Evolutionary conservation across 768 basidiomycete genomes (phyloP).

Genomic region (Holtermannia corniformis): DNA sequence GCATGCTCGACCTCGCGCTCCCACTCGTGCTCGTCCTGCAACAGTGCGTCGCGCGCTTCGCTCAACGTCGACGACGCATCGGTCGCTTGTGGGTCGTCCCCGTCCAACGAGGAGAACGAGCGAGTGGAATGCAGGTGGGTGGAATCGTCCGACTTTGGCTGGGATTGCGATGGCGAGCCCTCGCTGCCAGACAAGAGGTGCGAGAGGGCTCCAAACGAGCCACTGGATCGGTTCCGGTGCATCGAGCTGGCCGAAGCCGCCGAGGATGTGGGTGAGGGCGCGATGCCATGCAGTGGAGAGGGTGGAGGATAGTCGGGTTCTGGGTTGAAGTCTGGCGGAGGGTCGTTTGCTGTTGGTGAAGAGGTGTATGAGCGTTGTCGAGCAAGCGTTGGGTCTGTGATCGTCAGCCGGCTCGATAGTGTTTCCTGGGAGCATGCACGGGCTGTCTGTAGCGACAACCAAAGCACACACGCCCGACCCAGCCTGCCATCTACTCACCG

Average conservation of each 20-base stretch:
- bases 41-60: background rate
- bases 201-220: too few relatives aligned
- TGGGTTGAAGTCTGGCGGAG: background rate
- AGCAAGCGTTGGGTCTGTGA: too few relatives aligned
- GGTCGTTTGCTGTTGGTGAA: too few relatives aligned
- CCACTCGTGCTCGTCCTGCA: background rate
- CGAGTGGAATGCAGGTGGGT: too few relatives aligned
- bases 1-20: background rate
- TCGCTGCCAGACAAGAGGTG: background rate
- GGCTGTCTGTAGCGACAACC: too few relatives aligned
- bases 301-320: background rate
- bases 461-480: too few relatives aligned
- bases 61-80: background rate
- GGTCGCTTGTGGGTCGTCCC: background rate
- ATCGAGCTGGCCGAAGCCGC: background rate
- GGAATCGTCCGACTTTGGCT: too few relatives aligned
- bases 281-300: background rate
- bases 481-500: too few relatives aligned
- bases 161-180: background rate
- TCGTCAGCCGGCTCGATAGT: too few relatives aligned
- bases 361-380: too few relatives aligned
- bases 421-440: too few relatives aligned
- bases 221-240: too few relatives aligned
- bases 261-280: background rate
- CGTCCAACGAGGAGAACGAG: background rate